Percentiles rank a stretch among this genome's conserved stretches.
Evolutionary conservation across 2,329 filamentous ascomycete genomes (phyloP).

Genomic region (Pseudogymnoascus sp.): DNA sequence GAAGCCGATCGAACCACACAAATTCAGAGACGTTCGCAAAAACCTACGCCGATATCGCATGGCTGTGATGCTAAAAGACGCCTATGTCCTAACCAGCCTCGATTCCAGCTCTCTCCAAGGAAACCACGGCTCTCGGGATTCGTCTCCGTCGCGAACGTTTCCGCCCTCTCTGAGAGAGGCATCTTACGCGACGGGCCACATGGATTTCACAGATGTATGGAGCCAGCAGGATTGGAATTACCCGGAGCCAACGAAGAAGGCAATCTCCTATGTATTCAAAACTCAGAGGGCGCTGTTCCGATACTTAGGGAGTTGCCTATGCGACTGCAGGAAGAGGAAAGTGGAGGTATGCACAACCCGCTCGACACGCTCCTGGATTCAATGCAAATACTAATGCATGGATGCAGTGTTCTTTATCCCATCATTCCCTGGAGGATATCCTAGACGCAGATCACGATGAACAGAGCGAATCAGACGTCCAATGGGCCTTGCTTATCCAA

Average conservation of each 20-base stretch:
- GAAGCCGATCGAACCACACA: background rate
- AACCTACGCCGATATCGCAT: background rate
- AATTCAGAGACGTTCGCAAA: background rate
- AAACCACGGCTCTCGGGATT: background rate
- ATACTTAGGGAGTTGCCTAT: slow-evolving; percentile 22
- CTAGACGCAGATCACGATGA: background rate
- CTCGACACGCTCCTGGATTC: background rate
- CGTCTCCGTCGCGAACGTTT: background rate
- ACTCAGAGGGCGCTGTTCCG: slow-evolving; percentile 26
- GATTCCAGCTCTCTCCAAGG: slow-evolving; percentile 3
- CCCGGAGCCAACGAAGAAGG: slow-evolving; percentile 18
- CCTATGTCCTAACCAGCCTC: background rate
- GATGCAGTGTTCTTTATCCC: slow-evolving; percentile 3
- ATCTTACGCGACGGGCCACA: background rate
- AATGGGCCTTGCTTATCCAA: too few species aligned
- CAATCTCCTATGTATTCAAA: slow-evolving; percentile 17
- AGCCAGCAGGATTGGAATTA: slow-evolving; percentile 18
- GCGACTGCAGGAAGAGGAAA: background rate
- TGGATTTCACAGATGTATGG: background rate
- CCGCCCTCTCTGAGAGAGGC: background rate
- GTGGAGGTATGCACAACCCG: background rate
- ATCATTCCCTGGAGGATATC: slow-evolving; percentile 11
- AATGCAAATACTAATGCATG: background rate
- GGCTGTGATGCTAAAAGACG: background rate
- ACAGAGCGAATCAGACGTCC: background rate